Conservation (phyloP, 1,139 yeast genomes). For the Yamadazyma membranifaciens region DNA sequence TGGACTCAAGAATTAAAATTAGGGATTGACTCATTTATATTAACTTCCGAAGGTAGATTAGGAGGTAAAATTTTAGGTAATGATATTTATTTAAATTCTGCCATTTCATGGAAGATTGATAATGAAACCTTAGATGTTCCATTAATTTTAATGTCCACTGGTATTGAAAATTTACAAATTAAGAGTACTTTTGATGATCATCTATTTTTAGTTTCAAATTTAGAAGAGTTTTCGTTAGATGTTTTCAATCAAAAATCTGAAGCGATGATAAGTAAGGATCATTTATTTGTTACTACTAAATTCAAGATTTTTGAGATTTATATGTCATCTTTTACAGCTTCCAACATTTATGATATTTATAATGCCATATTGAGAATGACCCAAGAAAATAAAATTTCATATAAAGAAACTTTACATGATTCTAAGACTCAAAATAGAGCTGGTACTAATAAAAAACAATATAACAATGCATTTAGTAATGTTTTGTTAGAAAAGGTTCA, state of each 20-base stretch:
- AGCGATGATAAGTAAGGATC: constrained; percentile 50
- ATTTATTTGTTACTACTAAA: constrained; percentile 55
- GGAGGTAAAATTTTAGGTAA: constrained; percentile 63
- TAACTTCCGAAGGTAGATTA: constrained; percentile 71
- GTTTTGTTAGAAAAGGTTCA: constrained; percentile 13
- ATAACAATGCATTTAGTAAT: constrained; percentile 1
- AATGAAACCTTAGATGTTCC: constrained; percentile 57
- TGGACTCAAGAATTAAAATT: constrained; percentile 72
- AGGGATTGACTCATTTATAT: constrained; percentile 53
- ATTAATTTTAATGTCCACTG: constrained; percentile 59
- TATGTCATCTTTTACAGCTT: constrained; percentile 81
- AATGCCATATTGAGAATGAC: constrained; percentile 70
- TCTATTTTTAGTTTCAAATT: constrained; percentile 64
- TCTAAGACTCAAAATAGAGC: constrained; percentile 22
- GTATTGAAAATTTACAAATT: constrained; percentile 53
- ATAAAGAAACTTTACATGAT: constrained; percentile 68
- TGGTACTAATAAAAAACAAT: constrained; percentile 6
- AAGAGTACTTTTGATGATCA: constrained; percentile 82
- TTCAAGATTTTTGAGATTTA: constrained; percentile 60
- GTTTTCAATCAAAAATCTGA: constrained; percentile 68
- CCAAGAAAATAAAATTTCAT: constrained; percentile 70
- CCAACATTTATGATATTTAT: constrained; percentile 75
- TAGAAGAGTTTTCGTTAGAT: constrained; percentile 51
- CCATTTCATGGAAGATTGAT: constrained; percentile 63
- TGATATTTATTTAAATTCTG: constrained; percentile 57